Percentiles rank a stretch among this genome's conserved stretches.
phyloP scores from a whole-genome alignment of 257 asterid genomes.

The Craterostigma plantagineum region DNA sequence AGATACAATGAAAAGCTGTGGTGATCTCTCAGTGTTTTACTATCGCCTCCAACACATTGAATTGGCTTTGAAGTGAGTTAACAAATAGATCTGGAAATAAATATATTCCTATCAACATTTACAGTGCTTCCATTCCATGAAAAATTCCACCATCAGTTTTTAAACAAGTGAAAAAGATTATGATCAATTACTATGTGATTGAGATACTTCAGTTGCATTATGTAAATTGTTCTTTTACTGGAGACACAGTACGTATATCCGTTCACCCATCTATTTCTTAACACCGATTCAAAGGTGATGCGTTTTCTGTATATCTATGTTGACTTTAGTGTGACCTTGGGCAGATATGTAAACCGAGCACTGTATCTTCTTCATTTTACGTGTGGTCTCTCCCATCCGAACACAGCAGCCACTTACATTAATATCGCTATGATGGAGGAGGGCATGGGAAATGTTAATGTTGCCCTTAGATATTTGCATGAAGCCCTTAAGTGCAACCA shows the following conservation, averaged over 20 bases:
- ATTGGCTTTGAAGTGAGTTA: slow-evolving; percentile 88
- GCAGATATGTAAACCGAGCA: slow-evolving; percentile 98
- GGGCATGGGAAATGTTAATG: slow-evolving; percentile 98
- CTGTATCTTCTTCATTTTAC: slow-evolving; percentile 90
- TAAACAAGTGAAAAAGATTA: too few relatives aligned
- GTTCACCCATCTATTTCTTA: too few relatives aligned
- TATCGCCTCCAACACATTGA: slow-evolving; percentile 98
- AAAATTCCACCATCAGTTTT: too few relatives aligned
- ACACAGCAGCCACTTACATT: slow-evolving; percentile 97
- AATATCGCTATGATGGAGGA: slow-evolving; percentile 99
- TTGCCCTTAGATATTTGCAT: slow-evolving; percentile 95
- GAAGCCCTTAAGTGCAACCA: slow-evolving; percentile 98
- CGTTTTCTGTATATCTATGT: slow-evolving; percentile 3
- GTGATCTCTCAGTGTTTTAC: slow-evolving; percentile 94
- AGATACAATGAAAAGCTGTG: slow-evolving; percentile 98
- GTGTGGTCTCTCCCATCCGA: slow-evolving; percentile 97
- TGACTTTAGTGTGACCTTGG: slow-evolving; percentile 10
- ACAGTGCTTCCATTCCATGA: too few relatives aligned
- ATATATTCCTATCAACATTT: not conserved
- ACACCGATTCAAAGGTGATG: too few relatives aligned
- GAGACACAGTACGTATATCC: too few relatives aligned
- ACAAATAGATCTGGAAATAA: not conserved
- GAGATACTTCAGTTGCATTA: not conserved
- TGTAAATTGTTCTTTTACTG: too few relatives aligned
- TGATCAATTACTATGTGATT: too few relatives aligned